Evolutionary conservation across 1,284 basidiomycete species (phyloP).

Genomic region (Sporisorium sorghi): DNA sequence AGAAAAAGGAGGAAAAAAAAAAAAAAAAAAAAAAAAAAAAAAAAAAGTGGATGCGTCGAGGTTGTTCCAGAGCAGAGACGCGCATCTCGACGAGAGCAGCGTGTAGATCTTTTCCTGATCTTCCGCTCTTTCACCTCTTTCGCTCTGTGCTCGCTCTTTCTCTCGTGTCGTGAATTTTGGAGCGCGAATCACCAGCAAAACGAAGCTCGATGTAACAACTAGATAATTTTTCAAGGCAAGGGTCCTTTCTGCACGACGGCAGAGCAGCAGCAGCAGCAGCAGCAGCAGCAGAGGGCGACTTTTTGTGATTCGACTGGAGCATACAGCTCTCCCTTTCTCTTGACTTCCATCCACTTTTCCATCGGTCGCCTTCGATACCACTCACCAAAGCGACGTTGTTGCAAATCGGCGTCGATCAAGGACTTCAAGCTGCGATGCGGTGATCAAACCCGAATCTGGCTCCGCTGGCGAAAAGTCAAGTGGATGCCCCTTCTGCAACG

Average conservation of each 20-base stretch:
- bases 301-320: too few species aligned
- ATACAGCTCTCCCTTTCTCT: neutral
- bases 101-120: neutral
- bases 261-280: too few species aligned
- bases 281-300: too few species aligned
- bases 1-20: neutral
- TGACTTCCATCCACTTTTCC: neutral
- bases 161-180: slow-evolving; percentile 5
- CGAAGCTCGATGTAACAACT: neutral
- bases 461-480: slow-evolving; percentile 4
- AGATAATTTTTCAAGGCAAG: neutral
- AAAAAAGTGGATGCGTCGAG: neutral
- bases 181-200: neutral
- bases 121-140: neutral
- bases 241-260: too few species aligned
- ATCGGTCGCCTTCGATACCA: neutral
- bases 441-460: neutral
- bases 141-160: too few species aligned
- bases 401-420: neutral
- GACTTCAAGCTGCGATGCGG: neutral
- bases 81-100: neutral
- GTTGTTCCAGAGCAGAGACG: too few species aligned
- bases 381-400: neutral
- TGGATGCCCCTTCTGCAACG: slow-evolving; percentile 10
- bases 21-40: neutral